These are phyloP conservation scores for Coemansia sp. DNA, from an alignment of 192 early-diverging fungal genomes.

Conservation along the genomic window DNA sequence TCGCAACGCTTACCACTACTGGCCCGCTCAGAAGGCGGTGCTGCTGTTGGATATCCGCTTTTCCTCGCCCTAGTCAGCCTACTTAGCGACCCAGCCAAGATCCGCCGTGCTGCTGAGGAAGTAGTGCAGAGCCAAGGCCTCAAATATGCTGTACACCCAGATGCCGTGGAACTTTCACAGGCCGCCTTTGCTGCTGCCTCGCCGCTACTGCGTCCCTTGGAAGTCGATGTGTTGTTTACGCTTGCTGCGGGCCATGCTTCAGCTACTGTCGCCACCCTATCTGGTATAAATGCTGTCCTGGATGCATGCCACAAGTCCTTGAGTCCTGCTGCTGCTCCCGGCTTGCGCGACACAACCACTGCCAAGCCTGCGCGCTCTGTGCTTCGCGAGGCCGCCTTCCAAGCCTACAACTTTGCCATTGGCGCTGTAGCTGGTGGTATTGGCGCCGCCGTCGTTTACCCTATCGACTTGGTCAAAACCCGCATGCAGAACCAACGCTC, in stretches of 20 bases:
- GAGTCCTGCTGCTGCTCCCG: slow-evolving; percentile 14
- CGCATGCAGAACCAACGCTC: slow-evolving; percentile 98
- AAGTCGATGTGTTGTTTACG: slow-evolving; percentile 46
- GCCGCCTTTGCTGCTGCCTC: slow-evolving; percentile 15
- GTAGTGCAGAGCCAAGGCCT: slow-evolving; percentile 14
- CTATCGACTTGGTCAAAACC: slow-evolving; percentile 98
- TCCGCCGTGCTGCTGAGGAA: slow-evolving; percentile 47
- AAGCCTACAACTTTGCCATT: slow-evolving; percentile 73
- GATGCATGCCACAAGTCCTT: slow-evolving; percentile 32
- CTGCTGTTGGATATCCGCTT: slow-evolving; percentile 57
- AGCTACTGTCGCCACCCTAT: slow-evolving; percentile 22
- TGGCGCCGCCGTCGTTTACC: slow-evolving; percentile 93
- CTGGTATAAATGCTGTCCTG: slow-evolving; percentile 12
- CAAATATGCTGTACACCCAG: neutral
- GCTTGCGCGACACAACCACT: slow-evolving; percentile 1
- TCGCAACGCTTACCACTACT: slow-evolving; percentile 40
- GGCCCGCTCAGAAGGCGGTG: slow-evolving; percentile 16
- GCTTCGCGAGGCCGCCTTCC: slow-evolving; percentile 55
- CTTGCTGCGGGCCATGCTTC: slow-evolving; percentile 35
- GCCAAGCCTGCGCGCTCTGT: slow-evolving; percentile 8
- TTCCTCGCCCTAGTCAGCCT: slow-evolving; percentile 51
- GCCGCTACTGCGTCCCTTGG: slow-evolving; percentile 45
- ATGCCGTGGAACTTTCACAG: slow-evolving; percentile 10
- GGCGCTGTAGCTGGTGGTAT: slow-evolving; percentile 91
- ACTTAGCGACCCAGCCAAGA: slow-evolving; percentile 35